phyloP scores from a whole-genome alignment of 768 basidiomycete species.

The Holtermannia corniformis region DNA sequence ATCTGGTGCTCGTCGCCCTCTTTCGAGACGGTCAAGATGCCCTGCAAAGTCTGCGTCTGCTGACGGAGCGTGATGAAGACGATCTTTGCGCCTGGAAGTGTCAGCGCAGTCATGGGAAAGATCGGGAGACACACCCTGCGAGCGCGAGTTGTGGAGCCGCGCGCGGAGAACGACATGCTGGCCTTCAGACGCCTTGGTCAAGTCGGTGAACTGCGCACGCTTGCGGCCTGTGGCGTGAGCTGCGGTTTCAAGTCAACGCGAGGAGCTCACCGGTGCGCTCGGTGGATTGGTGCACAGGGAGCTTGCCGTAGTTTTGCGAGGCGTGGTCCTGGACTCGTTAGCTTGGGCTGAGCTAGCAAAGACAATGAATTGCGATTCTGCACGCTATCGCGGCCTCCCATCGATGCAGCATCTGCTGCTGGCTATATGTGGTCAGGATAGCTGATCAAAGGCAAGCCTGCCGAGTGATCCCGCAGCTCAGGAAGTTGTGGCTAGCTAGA shows the following conservation, averaged over 20 bases:
- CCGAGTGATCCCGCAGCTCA: too few species aligned
- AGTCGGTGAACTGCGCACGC: conserved; percentile 56
- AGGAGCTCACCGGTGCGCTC: conserved; percentile 48
- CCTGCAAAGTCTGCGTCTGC: conserved; percentile 75
- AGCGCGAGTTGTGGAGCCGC: conserved; percentile 79
- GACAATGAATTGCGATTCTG: too few species aligned
- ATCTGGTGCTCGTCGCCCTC: conserved; percentile 48
- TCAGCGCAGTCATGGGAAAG: neutral
- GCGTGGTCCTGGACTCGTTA: conserved; percentile 48
- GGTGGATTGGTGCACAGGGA: conserved; percentile 87
- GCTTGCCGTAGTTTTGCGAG: conserved; percentile 67
- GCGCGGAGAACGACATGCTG: conserved; percentile 75
- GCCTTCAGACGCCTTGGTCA: conserved; percentile 55
- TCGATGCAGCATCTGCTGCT: too few species aligned
- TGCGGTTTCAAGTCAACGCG: neutral
- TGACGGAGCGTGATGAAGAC: conserved; percentile 89
- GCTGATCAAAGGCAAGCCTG: too few species aligned
- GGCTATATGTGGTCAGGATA: too few species aligned
- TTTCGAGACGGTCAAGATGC: conserved; percentile 58
- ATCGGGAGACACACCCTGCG: conserved; percentile 50
- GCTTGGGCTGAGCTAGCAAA: too few species aligned
- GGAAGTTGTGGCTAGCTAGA: too few species aligned
- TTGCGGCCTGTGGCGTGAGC: conserved; percentile 42
- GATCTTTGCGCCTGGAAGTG: conserved; percentile 64
- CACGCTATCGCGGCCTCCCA: conserved; percentile 18